These are phyloP conservation scores for Phytophthora hibernalis DNA, from an alignment of 352 stramenopile species.

Conservation along the genomic window DNA sequence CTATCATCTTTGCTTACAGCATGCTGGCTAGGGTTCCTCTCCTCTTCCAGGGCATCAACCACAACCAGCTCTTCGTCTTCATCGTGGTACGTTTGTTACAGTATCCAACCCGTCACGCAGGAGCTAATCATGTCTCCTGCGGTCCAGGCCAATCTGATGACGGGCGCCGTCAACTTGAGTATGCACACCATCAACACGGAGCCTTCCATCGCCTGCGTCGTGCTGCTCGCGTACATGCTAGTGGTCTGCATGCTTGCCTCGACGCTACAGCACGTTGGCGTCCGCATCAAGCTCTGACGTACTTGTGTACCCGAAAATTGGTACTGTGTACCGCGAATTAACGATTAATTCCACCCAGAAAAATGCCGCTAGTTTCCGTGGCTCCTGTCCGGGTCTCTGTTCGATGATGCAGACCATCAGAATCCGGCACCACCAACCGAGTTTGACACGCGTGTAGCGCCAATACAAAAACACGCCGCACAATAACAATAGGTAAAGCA, in stretches of 20 bases:
- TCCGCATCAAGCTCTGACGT: constrained; percentile 76
- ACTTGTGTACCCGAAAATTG: constrained; percentile 9
- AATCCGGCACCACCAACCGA: constrained; percentile 20
- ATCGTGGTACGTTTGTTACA: constrained; percentile 56
- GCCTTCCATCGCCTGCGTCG: constrained; percentile 36
- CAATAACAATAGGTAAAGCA: background rate
- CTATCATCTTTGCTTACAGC: constrained; percentile 33
- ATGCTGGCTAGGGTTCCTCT: constrained; percentile 70
- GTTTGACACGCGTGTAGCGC: background rate
- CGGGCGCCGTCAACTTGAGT: constrained; percentile 77
- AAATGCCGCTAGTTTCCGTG: constrained; percentile 10
- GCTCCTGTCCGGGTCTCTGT: constrained; percentile 19
- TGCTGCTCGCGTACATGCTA: constrained; percentile 77
- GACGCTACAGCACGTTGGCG: constrained; percentile 50
- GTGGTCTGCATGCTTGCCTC: constrained; percentile 61
- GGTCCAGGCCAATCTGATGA: constrained; percentile 79
- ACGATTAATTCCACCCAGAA: constrained; percentile 25
- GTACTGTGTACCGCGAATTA: constrained; percentile 22
- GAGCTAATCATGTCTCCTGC: constrained; percentile 1
- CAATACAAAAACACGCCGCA: background rate
- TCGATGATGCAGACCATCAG: constrained; percentile 21
- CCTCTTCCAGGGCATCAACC: constrained; percentile 76
- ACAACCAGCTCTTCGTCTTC: constrained; percentile 89
- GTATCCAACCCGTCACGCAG: background rate
- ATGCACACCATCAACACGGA: constrained; percentile 84